Evolutionary conservation across 306 rosid species (phyloP), one percentile per base, ranked within the genome.

Genomic region (Begonia peltatifolia): DNA sequence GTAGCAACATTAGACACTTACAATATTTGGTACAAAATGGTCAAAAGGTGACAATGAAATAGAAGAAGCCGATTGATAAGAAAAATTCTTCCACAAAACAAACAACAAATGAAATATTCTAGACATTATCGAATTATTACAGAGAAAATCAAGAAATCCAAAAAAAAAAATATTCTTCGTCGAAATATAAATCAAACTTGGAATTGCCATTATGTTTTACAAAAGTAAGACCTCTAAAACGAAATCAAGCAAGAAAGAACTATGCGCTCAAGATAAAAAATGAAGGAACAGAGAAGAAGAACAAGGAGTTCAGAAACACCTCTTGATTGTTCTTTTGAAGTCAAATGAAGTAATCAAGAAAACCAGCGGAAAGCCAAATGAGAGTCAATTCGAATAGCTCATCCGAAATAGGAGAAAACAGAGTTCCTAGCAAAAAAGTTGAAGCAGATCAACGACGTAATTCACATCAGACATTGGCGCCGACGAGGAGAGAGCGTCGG

Each of bases 371-470:
- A 68, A 73, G 44, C 69, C 14, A 66, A 72, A 53, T 9, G 74
- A 48, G 54, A 55, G 56, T 9, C 42, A 47, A 22, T 14, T 46
- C n/a, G 36, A 14, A 42, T 44, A 44, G 59, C 46, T 41, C 10
- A 12, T 18, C 14, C 14, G 46, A 56, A 54, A 46, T 57, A 9
- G 48, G 58, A 55, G 51, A 47, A 49, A 17, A n/a, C 30, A 30
- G 57, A 51, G 43, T 41, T 61, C 47, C 64, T 60, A 38, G 49
- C 35, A 2, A 47, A 16, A 52, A 42, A 23, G 35, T 11, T 59
- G 13, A 25, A 22, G 38, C 36, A 66, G 76, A 78, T 74, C 80
- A 57, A 65, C 61, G 70, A 47, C 52, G 59, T n/a, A 51, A 6
- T 52, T 22, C 12, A 51, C 50, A 17, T 49, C 49, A 17, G 36